Evolutionary conservation across 768 basidiomycete species (phyloP).

Genomic region (Tremella mesenterica): DNA sequence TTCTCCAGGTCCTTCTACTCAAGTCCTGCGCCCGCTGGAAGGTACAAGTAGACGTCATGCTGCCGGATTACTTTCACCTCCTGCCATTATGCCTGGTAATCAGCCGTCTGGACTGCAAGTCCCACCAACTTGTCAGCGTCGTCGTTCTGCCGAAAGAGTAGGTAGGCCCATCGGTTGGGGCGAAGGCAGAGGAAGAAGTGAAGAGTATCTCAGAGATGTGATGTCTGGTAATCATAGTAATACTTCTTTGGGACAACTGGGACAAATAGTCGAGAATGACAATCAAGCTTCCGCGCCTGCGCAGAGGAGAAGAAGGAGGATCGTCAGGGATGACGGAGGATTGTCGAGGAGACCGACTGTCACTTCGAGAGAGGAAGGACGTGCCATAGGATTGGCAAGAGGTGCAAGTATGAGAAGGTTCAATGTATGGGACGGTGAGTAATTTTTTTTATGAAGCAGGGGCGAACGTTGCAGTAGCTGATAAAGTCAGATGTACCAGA

Average conservation of each 20-base stretch:
- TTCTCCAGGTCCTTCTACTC: background rate
- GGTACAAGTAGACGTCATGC: constrained; percentile 18
- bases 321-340: constrained; percentile 20
- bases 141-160: constrained; percentile 17
- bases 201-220: constrained; percentile 25
- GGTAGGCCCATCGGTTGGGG: constrained; percentile 1
- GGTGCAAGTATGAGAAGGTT: constrained; percentile 39
- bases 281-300: background rate
- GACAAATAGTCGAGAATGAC: constrained; percentile 27
- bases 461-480: background rate
- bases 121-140: no score
- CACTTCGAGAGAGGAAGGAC: constrained; percentile 30
- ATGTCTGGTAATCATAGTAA: constrained; percentile 19
- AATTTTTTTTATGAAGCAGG: background rate
- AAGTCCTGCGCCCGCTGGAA: background rate
- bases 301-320: constrained; percentile 15
- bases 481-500: constrained; percentile 34
- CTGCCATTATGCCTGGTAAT: constrained; percentile 33
- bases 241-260: constrained; percentile 25
- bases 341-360: constrained; percentile 20
- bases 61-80: constrained; percentile 27
- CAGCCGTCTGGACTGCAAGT: constrained; percentile 3
- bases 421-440: constrained; percentile 40
- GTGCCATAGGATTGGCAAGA: constrained; percentile 32
- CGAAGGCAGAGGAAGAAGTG: constrained; percentile 13